Evolutionary conservation across 495 filamentous ascomycete genomes (phyloP).

Genomic region (Amphirosellinia nigrospora): DNA sequence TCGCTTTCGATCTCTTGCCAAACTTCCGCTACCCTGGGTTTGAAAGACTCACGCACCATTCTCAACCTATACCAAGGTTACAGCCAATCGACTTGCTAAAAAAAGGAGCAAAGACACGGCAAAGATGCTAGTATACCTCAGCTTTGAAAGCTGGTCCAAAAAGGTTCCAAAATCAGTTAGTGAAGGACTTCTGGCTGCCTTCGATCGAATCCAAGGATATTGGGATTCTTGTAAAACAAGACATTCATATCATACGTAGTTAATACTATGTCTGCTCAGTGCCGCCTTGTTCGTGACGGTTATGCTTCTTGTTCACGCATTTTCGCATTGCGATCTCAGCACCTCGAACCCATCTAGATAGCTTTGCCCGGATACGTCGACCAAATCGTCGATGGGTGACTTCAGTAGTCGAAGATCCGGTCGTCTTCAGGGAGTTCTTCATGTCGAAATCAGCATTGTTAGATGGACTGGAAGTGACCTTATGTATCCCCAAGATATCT

Average conservation of each 20-base stretch:
- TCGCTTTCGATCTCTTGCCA: constrained; percentile 32
- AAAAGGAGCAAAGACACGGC: constrained; percentile 34
- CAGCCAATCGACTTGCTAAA: constrained; percentile 36
- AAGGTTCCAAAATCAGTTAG: constrained; percentile 36
- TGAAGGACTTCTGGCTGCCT: constrained; percentile 31
- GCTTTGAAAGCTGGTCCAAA: constrained; percentile 35
- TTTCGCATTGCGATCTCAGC: constrained; percentile 36
- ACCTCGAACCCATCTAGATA: constrained; percentile 36
- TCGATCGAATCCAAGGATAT: constrained; percentile 38
- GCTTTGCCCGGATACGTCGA: constrained; percentile 32
- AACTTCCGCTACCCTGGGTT: constrained; percentile 39
- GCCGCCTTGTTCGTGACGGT: not conserved
- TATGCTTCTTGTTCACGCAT: constrained; percentile 31
- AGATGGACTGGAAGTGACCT: constrained; percentile 2
- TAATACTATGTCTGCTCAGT: constrained; percentile 15
- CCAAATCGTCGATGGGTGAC: constrained; percentile 15
- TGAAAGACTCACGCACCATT: constrained; percentile 30
- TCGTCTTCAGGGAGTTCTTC: constrained; percentile 4
- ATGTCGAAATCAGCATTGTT: constrained; percentile 22
- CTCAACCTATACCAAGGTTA: constrained; percentile 40
- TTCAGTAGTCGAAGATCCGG: constrained; percentile 5
- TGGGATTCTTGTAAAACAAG: constrained; percentile 28
- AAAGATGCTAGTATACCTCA: constrained; percentile 28
- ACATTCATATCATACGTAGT: constrained; percentile 19
- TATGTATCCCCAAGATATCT: not conserved